Percentiles rank a stretch among this genome's conserved stretches.
Conservation (phyloP, 2,329 filamentous ascomycete species). For the Talaromyces sp. region DNA sequence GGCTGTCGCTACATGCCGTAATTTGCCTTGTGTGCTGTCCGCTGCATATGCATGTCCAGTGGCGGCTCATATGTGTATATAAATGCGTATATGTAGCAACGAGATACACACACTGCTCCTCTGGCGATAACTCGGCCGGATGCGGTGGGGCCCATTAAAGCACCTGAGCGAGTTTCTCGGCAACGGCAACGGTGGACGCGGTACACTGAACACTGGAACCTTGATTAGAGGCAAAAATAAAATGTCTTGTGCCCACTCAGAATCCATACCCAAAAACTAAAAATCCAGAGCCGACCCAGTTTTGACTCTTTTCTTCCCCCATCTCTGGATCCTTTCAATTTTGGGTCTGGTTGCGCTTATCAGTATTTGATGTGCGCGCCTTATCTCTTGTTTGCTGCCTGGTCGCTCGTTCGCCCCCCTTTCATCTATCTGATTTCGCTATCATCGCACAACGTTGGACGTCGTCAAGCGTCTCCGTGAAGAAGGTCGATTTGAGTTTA, state of each 20-base stretch:
- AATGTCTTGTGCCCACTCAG: background rate
- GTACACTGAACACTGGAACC: background rate
- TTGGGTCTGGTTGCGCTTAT: background rate
- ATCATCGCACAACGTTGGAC: background rate
- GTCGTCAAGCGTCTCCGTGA: background rate
- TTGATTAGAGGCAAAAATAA: background rate
- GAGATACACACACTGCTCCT: background rate
- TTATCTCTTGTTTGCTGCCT: conserved; percentile 1
- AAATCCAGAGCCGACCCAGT: background rate
- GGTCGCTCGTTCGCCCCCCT: background rate
- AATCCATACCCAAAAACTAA: background rate
- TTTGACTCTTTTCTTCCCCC: background rate
- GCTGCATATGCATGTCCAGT: background rate
- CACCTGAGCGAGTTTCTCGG: background rate
- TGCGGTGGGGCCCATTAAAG: background rate
- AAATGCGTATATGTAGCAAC: background rate
- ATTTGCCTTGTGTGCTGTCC: background rate
- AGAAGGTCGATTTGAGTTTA: background rate
- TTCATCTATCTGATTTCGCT: background rate
- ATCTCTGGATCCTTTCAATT: background rate
- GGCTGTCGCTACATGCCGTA: background rate
- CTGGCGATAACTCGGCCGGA: background rate
- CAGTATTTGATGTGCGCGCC: background rate
- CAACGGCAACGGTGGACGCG: background rate
- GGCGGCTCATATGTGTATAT: background rate